phyloP scores from a whole-genome alignment of 192 early-diverging fungal species.

The Irineochytrium annulatum region DNA sequence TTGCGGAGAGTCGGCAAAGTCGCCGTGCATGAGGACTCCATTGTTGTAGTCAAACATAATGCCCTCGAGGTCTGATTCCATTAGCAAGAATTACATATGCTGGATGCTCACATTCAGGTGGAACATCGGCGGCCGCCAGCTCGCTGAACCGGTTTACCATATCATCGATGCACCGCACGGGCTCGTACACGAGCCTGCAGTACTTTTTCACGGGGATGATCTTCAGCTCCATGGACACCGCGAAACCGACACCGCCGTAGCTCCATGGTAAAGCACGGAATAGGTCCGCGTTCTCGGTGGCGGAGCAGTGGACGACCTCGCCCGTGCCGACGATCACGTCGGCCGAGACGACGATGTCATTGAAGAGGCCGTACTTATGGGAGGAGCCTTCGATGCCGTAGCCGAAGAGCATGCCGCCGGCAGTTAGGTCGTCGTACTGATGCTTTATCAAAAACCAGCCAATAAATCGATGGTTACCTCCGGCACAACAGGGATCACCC shows the following conservation, averaged over 20 bases:
- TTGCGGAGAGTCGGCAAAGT: constrained; percentile 26
- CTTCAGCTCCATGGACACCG: constrained; percentile 32
- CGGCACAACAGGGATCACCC: constrained; percentile 30
- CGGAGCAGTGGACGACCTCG: constrained; percentile 30
- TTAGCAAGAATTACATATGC: not conserved
- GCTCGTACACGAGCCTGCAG: constrained; percentile 32
- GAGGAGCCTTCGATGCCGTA: constrained; percentile 38
- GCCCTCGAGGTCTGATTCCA: constrained; percentile 25
- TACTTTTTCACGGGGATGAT: constrained; percentile 40
- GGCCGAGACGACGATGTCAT: constrained; percentile 25
- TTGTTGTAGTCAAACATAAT: constrained; percentile 36
- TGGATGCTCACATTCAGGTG: constrained; percentile 21
- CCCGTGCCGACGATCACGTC: constrained; percentile 35
- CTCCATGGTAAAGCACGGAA: constrained; percentile 38
- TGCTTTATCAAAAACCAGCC: too few relatives aligned
- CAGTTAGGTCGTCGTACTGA: constrained; percentile 36
- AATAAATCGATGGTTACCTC: constrained; percentile 22
- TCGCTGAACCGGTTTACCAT: constrained; percentile 33
- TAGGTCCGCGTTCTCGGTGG: constrained; percentile 32
- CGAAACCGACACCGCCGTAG: constrained; percentile 40
- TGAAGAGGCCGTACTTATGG: constrained; percentile 41
- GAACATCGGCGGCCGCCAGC: constrained; percentile 19
- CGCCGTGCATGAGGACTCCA: constrained; percentile 34
- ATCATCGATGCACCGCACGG: constrained; percentile 24
- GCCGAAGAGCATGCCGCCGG: constrained; percentile 39